Evolutionary conservation across 2,329 filamentous ascomycete genomes (phyloP).

Genomic region (Diaporthe citriasiana): DNA sequence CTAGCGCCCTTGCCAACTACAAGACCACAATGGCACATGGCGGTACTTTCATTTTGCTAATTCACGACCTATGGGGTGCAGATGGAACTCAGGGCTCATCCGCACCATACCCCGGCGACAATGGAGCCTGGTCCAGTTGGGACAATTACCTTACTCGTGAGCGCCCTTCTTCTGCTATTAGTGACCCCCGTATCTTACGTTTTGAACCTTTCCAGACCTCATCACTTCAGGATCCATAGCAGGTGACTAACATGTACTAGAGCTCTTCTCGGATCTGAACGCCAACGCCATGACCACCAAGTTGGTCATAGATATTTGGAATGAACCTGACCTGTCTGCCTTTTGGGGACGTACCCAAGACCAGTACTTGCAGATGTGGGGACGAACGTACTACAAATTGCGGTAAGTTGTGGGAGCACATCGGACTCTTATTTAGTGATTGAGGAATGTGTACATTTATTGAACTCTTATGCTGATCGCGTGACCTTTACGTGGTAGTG

Average conservation of each 20-base stretch:
- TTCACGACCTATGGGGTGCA: constrained; percentile 63
- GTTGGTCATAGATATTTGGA: constrained; percentile 66
- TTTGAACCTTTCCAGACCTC: no score
- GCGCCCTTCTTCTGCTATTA: no score
- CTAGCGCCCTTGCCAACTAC: constrained; percentile 61
- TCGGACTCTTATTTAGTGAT: no score
- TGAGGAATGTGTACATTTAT: neutral
- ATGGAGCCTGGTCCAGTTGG: constrained; percentile 61
- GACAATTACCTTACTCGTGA: constrained; percentile 56
- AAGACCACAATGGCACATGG: constrained; percentile 57
- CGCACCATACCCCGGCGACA: constrained; percentile 61
- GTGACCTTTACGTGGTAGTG: neutral
- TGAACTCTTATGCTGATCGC: neutral
- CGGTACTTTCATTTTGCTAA: constrained; percentile 60
- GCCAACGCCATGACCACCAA: constrained; percentile 54
- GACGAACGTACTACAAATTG: constrained; percentile 46
- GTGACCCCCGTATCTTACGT: no score
- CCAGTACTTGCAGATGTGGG: constrained; percentile 59
- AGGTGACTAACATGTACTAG: neutral
- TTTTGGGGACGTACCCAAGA: constrained; percentile 56
- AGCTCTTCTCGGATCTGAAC: constrained; percentile 53
- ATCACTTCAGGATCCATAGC: no score
- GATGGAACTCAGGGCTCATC: constrained; percentile 57
- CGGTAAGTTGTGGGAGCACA: constrained; percentile 46
- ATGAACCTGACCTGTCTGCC: constrained; percentile 60